Evolutionary conservation across 371 early-diverging fungal species (phyloP), one percentile per base, ranked within the genome.

Genomic region (Apophysomyces variabilis): DNA sequence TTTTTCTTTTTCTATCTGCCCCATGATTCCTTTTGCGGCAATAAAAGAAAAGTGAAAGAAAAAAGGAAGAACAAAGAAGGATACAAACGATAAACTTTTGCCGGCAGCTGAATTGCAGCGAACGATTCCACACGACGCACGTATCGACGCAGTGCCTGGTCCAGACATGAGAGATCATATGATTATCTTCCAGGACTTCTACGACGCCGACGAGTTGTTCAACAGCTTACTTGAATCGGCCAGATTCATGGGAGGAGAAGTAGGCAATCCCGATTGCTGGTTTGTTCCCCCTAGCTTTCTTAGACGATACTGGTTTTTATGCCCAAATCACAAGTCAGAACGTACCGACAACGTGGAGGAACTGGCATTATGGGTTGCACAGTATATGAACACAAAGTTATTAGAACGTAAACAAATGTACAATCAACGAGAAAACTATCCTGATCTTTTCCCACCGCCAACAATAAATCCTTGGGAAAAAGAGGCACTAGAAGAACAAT

Each of bases 171-270:
- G 81, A 21, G 78, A 81, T 37, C 70, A 66, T 37, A 75, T 81
- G 79, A 81, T 81, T 47, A n/a, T 78, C 8, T 81, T 75, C 46
- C 75, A 75, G 66, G 78, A 77, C 50, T 78, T 66, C 64, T 78
- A 78, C 58, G 74, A 78, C 44, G 67, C 73, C 0, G 73, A 81
- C 54, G 77, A 72, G 50, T 57, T 81, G 1, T 81, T 81, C n/a
- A 73, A 62, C 7, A 61, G 58, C 5, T 45, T 81, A 8, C 45
- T 81, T 7, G 72, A 73, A 38, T 59, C 62, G 18, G 75, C 78
- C 13, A 41, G 76, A 36, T 81, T 81, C 60, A 66, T 75, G 8
- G 81, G 81, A 5, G 77, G 77, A 12, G 77, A 81, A 36, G 35
- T 79, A 13, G 79, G 74, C 36, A 71, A 79, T 65, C 69, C 73